Conservation (phyloP, 176 grass and related monocot genomes). For the Musa schizocarpa region DNA sequence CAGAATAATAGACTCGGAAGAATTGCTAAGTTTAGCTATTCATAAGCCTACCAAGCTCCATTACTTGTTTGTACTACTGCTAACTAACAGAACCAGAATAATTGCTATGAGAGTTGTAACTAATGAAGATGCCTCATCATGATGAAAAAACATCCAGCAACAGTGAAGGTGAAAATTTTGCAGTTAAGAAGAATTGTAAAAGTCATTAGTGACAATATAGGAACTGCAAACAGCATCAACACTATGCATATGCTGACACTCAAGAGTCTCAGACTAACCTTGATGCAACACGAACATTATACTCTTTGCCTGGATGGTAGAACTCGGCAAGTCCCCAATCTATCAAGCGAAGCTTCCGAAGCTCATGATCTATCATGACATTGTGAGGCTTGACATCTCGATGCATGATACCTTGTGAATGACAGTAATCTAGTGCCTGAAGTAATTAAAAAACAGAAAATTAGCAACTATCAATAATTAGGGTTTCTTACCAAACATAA, state of each 20-base stretch:
- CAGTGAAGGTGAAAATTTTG: no score
- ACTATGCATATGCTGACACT: background rate
- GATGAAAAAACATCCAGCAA: no score
- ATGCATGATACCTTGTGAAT: conserved; percentile 97
- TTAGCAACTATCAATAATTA: background rate
- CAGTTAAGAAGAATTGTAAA: no score
- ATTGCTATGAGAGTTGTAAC: no score
- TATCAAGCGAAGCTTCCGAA: conserved; percentile 85
- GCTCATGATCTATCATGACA: conserved; percentile 95
- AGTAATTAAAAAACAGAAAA: conserved; percentile 11
- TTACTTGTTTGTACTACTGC: no score
- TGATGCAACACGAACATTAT: conserved; percentile 95
- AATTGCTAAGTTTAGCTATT: no score
- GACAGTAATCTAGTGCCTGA: conserved; percentile 83
- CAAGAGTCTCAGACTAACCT: conserved; percentile 39
- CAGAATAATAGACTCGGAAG: no score
- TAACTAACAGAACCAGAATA: no score
- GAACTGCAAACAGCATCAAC: background rate
- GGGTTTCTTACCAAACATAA: background rate
- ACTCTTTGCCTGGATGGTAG: conserved; percentile 92
- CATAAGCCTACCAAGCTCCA: no score
- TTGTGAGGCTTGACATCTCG: conserved; percentile 97
- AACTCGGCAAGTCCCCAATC: conserved; percentile 96
- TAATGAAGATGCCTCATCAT: no score
- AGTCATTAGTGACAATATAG: no score